These are phyloP conservation scores for Potentilla sterilis DNA, from an alignment of 306 rosid species.

Conservation along the genomic window DNA sequence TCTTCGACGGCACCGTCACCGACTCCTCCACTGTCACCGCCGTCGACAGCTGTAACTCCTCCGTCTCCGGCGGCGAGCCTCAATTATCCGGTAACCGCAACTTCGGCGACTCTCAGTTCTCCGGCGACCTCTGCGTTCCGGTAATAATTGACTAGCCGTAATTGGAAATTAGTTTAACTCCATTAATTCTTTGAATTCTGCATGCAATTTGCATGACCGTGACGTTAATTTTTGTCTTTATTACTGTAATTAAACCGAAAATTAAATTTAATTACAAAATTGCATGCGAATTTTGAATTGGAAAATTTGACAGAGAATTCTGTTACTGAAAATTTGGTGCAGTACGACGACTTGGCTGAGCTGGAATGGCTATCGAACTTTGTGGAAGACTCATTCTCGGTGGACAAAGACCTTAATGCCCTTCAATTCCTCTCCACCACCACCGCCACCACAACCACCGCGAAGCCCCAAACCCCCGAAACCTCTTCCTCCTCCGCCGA, in stretches of 20 bases:
- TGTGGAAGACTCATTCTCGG: conserved; percentile 88
- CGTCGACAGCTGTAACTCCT: conserved; percentile 74
- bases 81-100: conserved; percentile 44
- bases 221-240: conserved; percentile 8
- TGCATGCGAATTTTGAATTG: conserved; percentile 1
- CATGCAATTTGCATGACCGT: conserved; percentile 17
- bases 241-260: neutral
- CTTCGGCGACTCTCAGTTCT: conserved; percentile 58
- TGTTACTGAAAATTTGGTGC: conserved; percentile 24
- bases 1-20: conserved; percentile 57
- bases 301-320: neutral
- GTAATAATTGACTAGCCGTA: conserved; percentile 25
- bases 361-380: conserved; percentile 96
- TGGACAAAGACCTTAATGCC: conserved; percentile 63
- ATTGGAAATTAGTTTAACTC: neutral
- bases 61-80: conserved; percentile 54
- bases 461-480: conserved; percentile 66
- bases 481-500: conserved; percentile 81
- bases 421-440: conserved; percentile 52
- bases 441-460: conserved; percentile 25
- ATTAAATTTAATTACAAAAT: neutral
- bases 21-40: conserved; percentile 67
- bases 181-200: neutral
- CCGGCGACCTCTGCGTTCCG: conserved; percentile 87
- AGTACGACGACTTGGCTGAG: conserved; percentile 87